These are phyloP conservation scores for Fonsecaea nubica DNA, from an alignment of 2,329 filamentous ascomycete genomes.

Conservation along the genomic window DNA sequence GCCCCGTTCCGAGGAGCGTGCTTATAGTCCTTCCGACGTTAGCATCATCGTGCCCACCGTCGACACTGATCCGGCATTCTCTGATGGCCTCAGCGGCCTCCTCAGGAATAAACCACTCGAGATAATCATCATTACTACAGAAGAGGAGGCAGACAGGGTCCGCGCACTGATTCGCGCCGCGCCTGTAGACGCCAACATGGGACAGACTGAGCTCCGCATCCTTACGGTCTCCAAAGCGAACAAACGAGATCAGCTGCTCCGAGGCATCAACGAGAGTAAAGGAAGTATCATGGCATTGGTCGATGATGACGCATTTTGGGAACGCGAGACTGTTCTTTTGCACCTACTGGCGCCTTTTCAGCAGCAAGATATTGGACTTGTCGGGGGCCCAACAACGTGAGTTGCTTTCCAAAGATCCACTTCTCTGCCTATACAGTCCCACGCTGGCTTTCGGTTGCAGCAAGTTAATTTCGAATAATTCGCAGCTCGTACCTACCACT, in stretches of 20 bases:
- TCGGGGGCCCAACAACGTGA: conserved; percentile 8
- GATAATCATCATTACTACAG: conserved; percentile 20
- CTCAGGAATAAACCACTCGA: conserved; percentile 12
- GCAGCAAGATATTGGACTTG: conserved; percentile 17
- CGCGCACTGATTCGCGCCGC: conserved; percentile 1
- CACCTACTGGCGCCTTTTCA: conserved; percentile 20
- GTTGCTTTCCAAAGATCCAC: neutral
- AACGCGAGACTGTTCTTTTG: neutral
- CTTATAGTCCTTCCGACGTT: conserved; percentile 6
- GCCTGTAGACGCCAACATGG: neutral
- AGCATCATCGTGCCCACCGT: conserved; percentile 22
- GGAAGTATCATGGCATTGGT: conserved; percentile 15
- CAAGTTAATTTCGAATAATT: neutral
- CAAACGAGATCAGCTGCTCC: conserved; percentile 16
- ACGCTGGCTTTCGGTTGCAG: neutral
- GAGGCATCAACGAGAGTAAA: conserved; percentile 14
- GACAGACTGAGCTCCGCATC: neutral
- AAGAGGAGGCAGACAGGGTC: conserved; percentile 11
- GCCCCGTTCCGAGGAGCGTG: neutral
- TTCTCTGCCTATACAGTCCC: neutral
- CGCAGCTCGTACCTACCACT: conserved; percentile 14
- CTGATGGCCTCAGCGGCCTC: conserved; percentile 10
- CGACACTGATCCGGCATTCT: conserved; percentile 10
- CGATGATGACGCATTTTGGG: conserved; percentile 17
- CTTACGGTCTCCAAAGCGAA: conserved; percentile 5